Evolutionary conservation across 306 rosid genomes (phyloP).

Genomic region (Comarum palustre): DNA sequence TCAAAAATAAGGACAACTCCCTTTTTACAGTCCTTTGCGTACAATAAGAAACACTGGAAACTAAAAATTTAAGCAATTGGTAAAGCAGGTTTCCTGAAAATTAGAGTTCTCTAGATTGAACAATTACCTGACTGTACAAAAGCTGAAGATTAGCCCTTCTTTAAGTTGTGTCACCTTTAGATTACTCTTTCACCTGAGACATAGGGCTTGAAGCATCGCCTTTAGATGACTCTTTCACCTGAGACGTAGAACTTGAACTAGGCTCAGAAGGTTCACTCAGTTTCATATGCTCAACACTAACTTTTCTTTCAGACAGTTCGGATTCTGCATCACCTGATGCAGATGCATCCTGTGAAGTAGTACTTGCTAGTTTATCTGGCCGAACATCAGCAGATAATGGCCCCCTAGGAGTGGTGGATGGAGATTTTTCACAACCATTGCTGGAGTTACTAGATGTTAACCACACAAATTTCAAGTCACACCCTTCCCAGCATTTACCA

Average conservation of each 20-base stretch:
- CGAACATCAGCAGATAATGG: constrained; percentile 33
- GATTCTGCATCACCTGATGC: constrained; percentile 41
- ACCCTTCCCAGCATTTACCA: constrained; percentile 77
- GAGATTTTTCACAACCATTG: constrained; percentile 46
- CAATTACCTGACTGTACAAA: constrained; percentile 86
- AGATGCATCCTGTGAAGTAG: constrained; percentile 33
- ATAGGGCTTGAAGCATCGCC: constrained; percentile 13
- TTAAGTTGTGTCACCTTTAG: constrained; percentile 40
- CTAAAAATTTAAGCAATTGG: constrained; percentile 40
- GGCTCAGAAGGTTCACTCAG: constrained; percentile 39
- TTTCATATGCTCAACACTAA: constrained; percentile 38
- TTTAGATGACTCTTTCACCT: constrained; percentile 45
- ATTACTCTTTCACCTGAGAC: constrained; percentile 36
- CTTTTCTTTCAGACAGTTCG: constrained; percentile 30
- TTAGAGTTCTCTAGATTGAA: constrained; percentile 44
- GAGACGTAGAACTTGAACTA: constrained; percentile 34
- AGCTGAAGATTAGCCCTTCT: constrained; percentile 47
- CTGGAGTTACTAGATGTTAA: constrained; percentile 41
- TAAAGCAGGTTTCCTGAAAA: constrained; percentile 44
- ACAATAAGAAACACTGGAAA: constrained; percentile 39
- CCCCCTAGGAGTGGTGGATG: constrained; percentile 46
- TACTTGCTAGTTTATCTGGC: constrained; percentile 30
- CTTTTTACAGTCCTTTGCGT: constrained; percentile 54
- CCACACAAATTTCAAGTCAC: constrained; percentile 63
- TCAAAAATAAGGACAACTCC: constrained; percentile 52